These are phyloP conservation scores for Chalciporus piperatus DNA, from an alignment of 768 basidiomycete species.

Conservation along the genomic window DNA sequence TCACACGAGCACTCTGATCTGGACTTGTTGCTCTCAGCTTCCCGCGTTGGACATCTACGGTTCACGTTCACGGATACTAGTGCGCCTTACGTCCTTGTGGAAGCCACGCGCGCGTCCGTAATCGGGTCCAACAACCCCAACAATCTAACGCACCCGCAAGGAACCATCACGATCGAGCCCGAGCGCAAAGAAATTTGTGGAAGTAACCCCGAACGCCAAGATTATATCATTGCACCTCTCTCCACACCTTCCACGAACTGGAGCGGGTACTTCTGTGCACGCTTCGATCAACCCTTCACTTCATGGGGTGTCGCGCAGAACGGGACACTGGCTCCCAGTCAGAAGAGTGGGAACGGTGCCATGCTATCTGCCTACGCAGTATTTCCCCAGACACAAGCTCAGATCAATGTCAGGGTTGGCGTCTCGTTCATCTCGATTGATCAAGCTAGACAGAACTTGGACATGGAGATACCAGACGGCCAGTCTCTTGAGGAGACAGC, in stretches of 20 bases:
- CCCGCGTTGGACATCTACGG: constrained; percentile 70
- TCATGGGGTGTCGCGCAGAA: constrained; percentile 52
- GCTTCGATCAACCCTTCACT: constrained; percentile 47
- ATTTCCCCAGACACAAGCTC: constrained; percentile 34
- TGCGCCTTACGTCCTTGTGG: constrained; percentile 60
- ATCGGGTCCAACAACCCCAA: constrained; percentile 49
- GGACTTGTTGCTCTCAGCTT: constrained; percentile 42
- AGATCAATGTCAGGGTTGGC: constrained; percentile 57
- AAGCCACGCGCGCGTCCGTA: constrained; percentile 62
- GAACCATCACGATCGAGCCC: constrained; percentile 46
- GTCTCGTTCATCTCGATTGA: constrained; percentile 74
- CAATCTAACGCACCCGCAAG: constrained; percentile 53
- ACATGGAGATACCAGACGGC: constrained; percentile 46
- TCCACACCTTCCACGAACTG: constrained; percentile 39
- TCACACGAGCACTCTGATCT: constrained; percentile 1
- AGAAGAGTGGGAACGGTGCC: constrained; percentile 37
- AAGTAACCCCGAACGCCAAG: constrained; percentile 65
- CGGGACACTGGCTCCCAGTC: constrained; percentile 32
- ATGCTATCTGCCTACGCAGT: constrained; percentile 50
- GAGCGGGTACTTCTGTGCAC: constrained; percentile 54
- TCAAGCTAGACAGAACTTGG: constrained; percentile 55
- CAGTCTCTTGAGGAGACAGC: constrained; percentile 53
- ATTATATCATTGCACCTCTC: constrained; percentile 62
- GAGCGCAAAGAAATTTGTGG: constrained; percentile 53
- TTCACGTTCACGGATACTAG: constrained; percentile 55